These are phyloP conservation scores for Saturnispora sekii DNA, from an alignment of 805 yeast genomes.

Conservation along the genomic window DNA sequence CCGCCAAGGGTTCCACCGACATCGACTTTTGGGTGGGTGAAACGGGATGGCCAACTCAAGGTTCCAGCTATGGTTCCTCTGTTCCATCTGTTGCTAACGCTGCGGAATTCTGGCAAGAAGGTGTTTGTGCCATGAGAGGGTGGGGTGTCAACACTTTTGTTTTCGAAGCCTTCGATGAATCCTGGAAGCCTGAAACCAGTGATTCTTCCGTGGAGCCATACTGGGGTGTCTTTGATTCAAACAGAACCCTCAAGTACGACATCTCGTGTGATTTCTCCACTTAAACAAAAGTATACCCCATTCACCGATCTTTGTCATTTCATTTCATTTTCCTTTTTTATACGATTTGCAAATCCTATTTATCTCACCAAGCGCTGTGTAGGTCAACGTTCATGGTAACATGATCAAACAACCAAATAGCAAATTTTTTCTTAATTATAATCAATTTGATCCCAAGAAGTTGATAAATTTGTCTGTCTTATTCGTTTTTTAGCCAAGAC, in stretches of 20 bases:
- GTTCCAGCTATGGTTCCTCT: constrained; percentile 60
- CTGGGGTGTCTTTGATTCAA: constrained; percentile 82
- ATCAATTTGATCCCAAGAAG: too few relatives aligned
- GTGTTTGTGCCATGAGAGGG: constrained; percentile 85
- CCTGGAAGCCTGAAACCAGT: constrained; percentile 90
- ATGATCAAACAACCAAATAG: too few relatives aligned
- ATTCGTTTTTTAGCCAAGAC: too few relatives aligned
- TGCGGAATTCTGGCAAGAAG: constrained; percentile 72
- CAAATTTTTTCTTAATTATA: too few relatives aligned
- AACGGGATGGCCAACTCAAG: constrained; percentile 94
- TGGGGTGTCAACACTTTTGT: constrained; percentile 92
- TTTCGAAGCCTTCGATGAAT: constrained; percentile 93
- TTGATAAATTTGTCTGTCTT: too few relatives aligned
- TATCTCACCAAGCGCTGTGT: too few relatives aligned
- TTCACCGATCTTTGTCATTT: neutral
- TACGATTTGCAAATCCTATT: neutral
- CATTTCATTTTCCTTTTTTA: neutral
- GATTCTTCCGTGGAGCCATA: constrained; percentile 84
- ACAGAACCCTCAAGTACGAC: constrained; percentile 35
- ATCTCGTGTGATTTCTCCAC: constrained; percentile 35
- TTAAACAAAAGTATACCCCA: neutral
- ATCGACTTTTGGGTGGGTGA: constrained; percentile 93
- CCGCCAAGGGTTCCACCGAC: constrained; percentile 77
- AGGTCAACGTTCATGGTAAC: too few relatives aligned
- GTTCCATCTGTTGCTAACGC: constrained; percentile 70